Conservation (phyloP, 768 basidiomycete species). For the Fistulinella prunicolor region DNA sequence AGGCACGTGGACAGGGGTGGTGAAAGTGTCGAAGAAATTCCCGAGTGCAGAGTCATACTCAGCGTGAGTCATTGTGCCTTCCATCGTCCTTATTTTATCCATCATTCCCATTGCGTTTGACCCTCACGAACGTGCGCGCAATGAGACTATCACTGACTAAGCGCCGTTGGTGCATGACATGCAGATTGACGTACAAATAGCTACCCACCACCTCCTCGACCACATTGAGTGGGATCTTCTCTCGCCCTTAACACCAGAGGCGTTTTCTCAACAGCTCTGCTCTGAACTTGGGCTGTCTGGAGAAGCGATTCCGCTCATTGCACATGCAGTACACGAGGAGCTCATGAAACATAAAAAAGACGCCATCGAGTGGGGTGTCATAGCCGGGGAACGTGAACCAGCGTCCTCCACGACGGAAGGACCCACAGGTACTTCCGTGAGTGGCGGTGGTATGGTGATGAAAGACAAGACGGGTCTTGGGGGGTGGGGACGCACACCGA, state of each 20-base stretch:
- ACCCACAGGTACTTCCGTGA: conserved; percentile 5
- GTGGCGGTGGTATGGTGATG: conserved; percentile 49
- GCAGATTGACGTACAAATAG: conserved; percentile 96
- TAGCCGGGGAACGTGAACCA: conserved; percentile 53
- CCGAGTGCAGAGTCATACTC: conserved; percentile 79
- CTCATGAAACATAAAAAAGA: conserved; percentile 94
- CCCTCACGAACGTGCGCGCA: conserved; percentile 17
- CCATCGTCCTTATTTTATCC: conserved; percentile 1
- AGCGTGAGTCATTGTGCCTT: conserved; percentile 49
- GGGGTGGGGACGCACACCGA: conserved; percentile 73
- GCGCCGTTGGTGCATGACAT: not conserved
- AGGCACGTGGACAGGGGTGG: conserved; percentile 13
- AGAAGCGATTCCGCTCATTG: conserved; percentile 83
- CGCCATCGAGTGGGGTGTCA: conserved; percentile 89
- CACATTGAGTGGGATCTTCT: conserved; percentile 99
- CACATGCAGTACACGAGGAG: conserved; percentile 94
- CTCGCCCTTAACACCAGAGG: conserved; percentile 85
- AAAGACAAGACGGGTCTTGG: conserved; percentile 82
- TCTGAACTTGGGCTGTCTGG: conserved; percentile 84
- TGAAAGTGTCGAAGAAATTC: conserved; percentile 60
- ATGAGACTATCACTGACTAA: conserved; percentile 12
- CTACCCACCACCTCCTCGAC: conserved; percentile 85
- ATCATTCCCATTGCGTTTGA: conserved; percentile 12
- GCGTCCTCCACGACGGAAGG: conserved; percentile 18
- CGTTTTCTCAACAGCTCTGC: conserved; percentile 77